Conservation (phyloP, 208 protist species). For the Acanthamoeba healyi region DNA sequence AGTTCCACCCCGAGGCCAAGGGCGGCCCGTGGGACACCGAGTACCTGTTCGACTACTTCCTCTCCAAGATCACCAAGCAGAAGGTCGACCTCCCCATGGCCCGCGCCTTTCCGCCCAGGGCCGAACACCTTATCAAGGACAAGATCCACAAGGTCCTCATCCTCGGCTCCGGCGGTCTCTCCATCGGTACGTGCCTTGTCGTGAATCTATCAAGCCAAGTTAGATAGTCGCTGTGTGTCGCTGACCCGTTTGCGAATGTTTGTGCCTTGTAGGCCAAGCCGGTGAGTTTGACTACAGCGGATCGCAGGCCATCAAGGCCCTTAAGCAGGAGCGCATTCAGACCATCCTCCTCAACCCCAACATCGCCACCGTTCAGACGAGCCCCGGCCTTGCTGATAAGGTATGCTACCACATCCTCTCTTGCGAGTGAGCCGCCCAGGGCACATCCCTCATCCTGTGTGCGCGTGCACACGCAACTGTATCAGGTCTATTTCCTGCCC, state of each 20-base stretch:
- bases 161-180: conserved; percentile 85
- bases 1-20: conserved; percentile 98
- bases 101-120: conserved; percentile 15
- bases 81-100: conserved; percentile 60
- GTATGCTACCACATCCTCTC: neutral
- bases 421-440: too few species aligned
- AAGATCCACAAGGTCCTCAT: conserved; percentile 86
- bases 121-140: neutral
- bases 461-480: too few species aligned
- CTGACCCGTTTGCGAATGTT: too few species aligned
- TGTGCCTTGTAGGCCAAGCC: conserved; percentile 97
- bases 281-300: conserved; percentile 99
- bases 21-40: conserved; percentile 97
- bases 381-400: conserved; percentile 96
- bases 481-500: conserved; percentile 97
- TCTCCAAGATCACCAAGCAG: conserved; percentile 85
- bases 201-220: too few species aligned
- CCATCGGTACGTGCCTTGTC: conserved; percentile 37
- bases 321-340: conserved; percentile 98
- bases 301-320: conserved; percentile 98
- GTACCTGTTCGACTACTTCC: conserved; percentile 98
- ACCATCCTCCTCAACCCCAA: conserved; percentile 99
- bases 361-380: conserved; percentile 99
- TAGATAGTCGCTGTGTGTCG: neutral
- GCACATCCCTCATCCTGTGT: too few species aligned